These are phyloP conservation scores for Firmiana major DNA, from an alignment of 345 rosid species.

Conservation along the genomic window DNA sequence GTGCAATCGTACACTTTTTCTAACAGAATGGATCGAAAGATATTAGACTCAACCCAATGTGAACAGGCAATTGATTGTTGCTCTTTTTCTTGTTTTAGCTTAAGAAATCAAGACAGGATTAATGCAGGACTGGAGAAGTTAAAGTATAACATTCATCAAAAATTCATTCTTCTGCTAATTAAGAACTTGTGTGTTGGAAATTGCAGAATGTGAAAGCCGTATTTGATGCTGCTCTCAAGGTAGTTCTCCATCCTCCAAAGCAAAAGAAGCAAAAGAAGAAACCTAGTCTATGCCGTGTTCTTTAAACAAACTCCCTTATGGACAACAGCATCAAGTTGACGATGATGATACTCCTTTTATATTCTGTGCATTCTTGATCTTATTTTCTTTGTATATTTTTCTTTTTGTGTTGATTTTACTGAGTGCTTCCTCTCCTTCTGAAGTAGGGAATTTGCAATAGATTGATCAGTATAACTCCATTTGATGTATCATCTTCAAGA, in stretches of 20 bases:
- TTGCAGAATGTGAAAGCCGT: conserved; percentile 77
- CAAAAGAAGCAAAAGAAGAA: conserved; percentile 47
- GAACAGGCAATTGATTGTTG: neutral
- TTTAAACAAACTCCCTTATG: conserved; percentile 27
- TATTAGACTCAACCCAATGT: neutral
- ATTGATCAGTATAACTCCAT: neutral
- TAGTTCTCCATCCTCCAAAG: conserved; percentile 74
- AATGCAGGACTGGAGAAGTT: too few species aligned
- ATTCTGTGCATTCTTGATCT: conserved; percentile 13
- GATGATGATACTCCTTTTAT: neutral
- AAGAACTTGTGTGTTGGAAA: conserved; percentile 6
- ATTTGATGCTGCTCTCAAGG: conserved; percentile 78
- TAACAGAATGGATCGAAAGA: neutral
- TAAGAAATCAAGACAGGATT: neutral
- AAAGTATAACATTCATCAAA: neutral
- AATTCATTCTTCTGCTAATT: neutral
- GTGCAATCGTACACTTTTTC: neutral
- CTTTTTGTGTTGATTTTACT: neutral
- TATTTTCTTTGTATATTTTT: neutral
- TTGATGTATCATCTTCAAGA: neutral
- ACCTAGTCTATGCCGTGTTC: conserved; percentile 38
- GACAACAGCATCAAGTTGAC: neutral
- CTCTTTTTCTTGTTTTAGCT: neutral
- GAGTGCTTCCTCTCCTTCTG: conserved; percentile 6
- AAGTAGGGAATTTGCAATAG: conserved; percentile 1